phyloP scores from a whole-genome alignment of 208 protist species.

The Acanthamoeba lenticulata region DNA sequence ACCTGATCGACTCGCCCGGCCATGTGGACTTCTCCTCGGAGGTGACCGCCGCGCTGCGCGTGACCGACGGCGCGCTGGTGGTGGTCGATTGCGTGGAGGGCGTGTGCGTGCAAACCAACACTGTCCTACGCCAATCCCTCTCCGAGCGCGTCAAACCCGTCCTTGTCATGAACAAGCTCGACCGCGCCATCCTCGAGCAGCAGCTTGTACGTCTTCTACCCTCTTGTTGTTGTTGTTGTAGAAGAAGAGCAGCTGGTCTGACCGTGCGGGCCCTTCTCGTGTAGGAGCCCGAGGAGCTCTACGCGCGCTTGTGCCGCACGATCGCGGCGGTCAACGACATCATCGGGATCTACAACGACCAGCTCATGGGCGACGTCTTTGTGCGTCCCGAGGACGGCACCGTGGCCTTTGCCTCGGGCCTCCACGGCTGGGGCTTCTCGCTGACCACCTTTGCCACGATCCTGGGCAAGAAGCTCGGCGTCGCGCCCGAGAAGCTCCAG shows the following conservation, averaged over 20 bases:
- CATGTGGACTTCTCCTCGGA: conserved; percentile 99
- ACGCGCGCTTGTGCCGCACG: conserved; percentile 89
- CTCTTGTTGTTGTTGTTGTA: not conserved
- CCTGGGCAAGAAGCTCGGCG: conserved; percentile 95
- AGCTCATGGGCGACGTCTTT: conserved; percentile 92
- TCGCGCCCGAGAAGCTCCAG: conserved; percentile 88
- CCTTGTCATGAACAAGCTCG: conserved; percentile 99
- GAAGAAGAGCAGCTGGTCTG: too few relatives aligned
- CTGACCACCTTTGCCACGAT: conserved; percentile 94
- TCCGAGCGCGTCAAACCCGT: conserved; percentile 98
- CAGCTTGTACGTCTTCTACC: conserved; percentile 87
- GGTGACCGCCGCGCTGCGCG: conserved; percentile 99
- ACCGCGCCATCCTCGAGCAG: conserved; percentile 96
- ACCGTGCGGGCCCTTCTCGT: not conserved
- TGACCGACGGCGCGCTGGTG: conserved; percentile 99
- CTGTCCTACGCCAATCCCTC: conserved; percentile 97
- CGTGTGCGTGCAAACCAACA: conserved; percentile 99
- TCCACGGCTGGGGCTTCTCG: conserved; percentile 99
- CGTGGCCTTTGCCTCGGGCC: conserved; percentile 98
- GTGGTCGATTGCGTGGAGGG: conserved; percentile 99
- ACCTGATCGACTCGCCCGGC: conserved; percentile 98
- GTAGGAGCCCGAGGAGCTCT: conserved; percentile 83
- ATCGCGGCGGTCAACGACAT: conserved; percentile 96
- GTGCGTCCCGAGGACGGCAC: conserved; percentile 93
- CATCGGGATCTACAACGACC: conserved; percentile 97